Conservation (phyloP, 1,284 basidiomycete species). For the Cutaneotrichosporon dermatis region DNA sequence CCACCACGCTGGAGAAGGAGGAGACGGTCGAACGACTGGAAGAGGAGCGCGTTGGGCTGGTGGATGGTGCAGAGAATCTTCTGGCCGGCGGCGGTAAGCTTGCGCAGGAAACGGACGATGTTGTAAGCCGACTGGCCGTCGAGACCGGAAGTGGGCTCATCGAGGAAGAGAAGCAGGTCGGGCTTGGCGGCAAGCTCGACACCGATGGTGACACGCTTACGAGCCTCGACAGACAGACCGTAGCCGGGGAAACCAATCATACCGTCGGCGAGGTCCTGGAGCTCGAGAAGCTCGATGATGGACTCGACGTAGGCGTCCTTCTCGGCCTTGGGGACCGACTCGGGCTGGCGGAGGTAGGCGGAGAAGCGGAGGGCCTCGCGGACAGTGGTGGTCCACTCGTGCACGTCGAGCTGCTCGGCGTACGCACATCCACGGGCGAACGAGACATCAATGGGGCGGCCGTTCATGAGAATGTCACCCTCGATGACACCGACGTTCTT, state of each 20-base stretch:
- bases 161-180: conserved; percentile 55
- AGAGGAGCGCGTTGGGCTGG: conserved; percentile 54
- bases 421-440: conserved; percentile 55
- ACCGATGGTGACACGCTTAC: conserved; percentile 59
- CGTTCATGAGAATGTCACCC: conserved; percentile 54
- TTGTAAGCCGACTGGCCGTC: conserved; percentile 59
- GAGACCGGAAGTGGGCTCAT: conserved; percentile 57
- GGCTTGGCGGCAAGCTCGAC: conserved; percentile 61
- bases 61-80: conserved; percentile 50
- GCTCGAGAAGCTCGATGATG: conserved; percentile 54
- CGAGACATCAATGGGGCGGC: conserved; percentile 50
- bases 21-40: conserved; percentile 56
- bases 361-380: conserved; percentile 59
- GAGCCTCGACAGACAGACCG: conserved; percentile 54
- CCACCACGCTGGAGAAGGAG: conserved; percentile 51
- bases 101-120: conserved; percentile 50
- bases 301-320: conserved; percentile 56
- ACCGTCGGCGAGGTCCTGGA: conserved; percentile 54
- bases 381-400: conserved; percentile 71
- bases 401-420: conserved; percentile 63
- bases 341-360: conserved; percentile 58
- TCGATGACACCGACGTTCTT: conserved; percentile 54
- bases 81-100: conserved; percentile 67
- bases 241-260: conserved; percentile 52
- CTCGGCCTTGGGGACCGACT: conserved; percentile 51